Evolutionary conservation across 2,329 filamentous ascomycete genomes (phyloP).

Genomic region (Aspergillus sclerotialis): DNA sequence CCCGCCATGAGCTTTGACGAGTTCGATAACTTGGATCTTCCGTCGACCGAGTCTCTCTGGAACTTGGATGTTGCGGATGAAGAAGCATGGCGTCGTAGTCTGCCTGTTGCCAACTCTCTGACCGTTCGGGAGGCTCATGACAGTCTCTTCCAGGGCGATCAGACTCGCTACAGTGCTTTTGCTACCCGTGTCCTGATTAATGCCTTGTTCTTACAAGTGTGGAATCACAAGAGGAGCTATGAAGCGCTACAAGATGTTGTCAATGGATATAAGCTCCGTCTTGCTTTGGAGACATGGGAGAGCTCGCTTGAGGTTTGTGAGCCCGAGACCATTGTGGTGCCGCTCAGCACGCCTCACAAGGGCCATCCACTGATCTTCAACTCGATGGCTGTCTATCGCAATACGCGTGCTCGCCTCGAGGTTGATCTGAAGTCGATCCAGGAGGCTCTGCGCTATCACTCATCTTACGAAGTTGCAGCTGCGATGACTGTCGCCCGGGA

Average conservation of each 20-base stretch:
- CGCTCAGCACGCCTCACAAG: conserved; percentile 88
- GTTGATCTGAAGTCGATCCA: conserved; percentile 95
- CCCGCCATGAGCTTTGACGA: conserved; percentile 98
- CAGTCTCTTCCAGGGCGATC: conserved; percentile 89
- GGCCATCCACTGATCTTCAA: conserved; percentile 97
- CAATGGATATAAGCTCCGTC: conserved; percentile 92
- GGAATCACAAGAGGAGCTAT: conserved; percentile 98
- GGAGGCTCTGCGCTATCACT: conserved; percentile 93
- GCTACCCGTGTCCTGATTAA: conserved; percentile 98
- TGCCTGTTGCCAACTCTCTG: conserved; percentile 63
- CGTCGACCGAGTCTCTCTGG: conserved; percentile 91
- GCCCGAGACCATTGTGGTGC: conserved; percentile 79
- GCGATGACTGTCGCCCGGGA: conserved; percentile 94
- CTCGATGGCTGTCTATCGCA: conserved; percentile 92
- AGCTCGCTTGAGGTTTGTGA: conserved; percentile 91
- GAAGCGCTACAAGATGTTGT: conserved; percentile 95
- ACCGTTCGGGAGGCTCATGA: conserved; percentile 94
- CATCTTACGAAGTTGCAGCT: conserved; percentile 91
- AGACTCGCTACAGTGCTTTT: conserved; percentile 88
- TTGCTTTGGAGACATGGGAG: conserved; percentile 98
- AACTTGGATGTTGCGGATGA: conserved; percentile 76
- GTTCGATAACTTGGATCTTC: conserved; percentile 86
- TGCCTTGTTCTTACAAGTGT: conserved; percentile 93
- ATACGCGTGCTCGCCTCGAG: conserved; percentile 83
- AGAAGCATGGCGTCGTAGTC: conserved; percentile 72